phyloP scores from a whole-genome alignment of 805 yeast genomes.

The Candida saitoana region DNA sequence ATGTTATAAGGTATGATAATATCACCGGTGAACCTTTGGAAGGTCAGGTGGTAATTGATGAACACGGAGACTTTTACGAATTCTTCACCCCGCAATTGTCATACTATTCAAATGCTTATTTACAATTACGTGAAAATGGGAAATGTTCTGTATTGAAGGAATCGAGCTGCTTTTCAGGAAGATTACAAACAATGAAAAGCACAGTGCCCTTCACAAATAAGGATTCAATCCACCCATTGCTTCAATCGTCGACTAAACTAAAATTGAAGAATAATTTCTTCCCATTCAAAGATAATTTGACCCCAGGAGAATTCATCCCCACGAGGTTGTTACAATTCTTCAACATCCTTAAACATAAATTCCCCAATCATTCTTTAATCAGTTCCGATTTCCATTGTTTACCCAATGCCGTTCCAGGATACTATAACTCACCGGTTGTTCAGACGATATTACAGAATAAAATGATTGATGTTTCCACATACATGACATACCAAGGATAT shows the following conservation, averaged over 20 bases:
- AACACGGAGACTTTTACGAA: constrained; percentile 70
- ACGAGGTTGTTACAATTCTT: constrained; percentile 65
- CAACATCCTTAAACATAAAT: constrained; percentile 54
- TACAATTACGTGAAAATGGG: constrained; percentile 53
- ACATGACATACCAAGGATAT: constrained; percentile 80
- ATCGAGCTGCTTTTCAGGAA: constrained; percentile 17
- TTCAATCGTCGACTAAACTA: constrained; percentile 43
- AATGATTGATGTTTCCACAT: constrained; percentile 67
- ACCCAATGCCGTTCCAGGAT: constrained; percentile 50
- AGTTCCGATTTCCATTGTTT: constrained; percentile 61
- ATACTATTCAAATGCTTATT: constrained; percentile 49
- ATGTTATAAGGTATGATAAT: constrained; percentile 71
- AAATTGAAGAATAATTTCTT: constrained; percentile 46
- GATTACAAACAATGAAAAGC: constrained; percentile 22
- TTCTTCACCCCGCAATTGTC: constrained; percentile 63
- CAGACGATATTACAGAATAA: constrained; percentile 67
- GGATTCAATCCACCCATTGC: constrained; percentile 54
- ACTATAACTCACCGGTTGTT: constrained; percentile 69
- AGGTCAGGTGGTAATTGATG: constrained; percentile 72
- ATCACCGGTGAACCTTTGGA: constrained; percentile 64
- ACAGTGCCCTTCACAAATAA: constrained; percentile 25
- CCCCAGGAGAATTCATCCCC: constrained; percentile 80
- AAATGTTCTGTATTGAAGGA: constrained; percentile 30
- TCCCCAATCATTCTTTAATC: constrained; percentile 74
- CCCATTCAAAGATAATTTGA: constrained; percentile 64